These are phyloP conservation scores for Trichophyton schoenleinii DNA, from an alignment of 2,329 filamentous ascomycete genomes.

Conservation along the genomic window DNA sequence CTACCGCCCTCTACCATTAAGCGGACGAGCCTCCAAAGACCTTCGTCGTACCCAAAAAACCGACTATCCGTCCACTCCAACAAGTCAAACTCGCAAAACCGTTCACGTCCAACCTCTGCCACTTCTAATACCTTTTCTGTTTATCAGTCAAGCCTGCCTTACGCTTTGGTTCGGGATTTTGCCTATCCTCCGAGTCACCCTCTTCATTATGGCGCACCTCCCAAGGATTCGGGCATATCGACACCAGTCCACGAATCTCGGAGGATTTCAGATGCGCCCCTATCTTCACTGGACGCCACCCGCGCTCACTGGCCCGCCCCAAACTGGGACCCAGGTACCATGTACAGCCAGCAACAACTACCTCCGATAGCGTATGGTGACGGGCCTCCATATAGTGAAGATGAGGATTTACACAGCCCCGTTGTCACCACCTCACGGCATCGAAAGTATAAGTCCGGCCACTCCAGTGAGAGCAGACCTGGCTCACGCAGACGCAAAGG, in stretches of 20 bases:
- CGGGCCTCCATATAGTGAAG: constrained; percentile 86
- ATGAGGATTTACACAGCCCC: constrained; percentile 86
- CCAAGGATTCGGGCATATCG: constrained; percentile 65
- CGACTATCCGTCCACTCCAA: constrained; percentile 74
- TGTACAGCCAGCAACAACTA: constrained; percentile 55
- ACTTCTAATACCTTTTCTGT: constrained; percentile 69
- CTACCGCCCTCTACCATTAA: constrained; percentile 42
- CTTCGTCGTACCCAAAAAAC: constrained; percentile 68
- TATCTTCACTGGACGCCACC: constrained; percentile 59
- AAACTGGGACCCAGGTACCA: constrained; percentile 36
- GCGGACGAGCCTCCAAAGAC: constrained; percentile 50
- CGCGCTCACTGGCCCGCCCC: constrained; percentile 44
- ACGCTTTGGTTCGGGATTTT: constrained; percentile 90
- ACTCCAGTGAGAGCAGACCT: constrained; percentile 31
- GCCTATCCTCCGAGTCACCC: constrained; percentile 74
- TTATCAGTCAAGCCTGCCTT: constrained; percentile 73
- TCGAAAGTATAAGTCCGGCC: constrained; percentile 67
- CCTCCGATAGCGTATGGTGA: constrained; percentile 75
- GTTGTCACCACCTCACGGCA: constrained; percentile 72
- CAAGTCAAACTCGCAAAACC: constrained; percentile 44
- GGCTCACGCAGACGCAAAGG: constrained; percentile 37
- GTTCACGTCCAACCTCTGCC: constrained; percentile 69
- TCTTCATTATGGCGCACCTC: constrained; percentile 86
- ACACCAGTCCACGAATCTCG: constrained; percentile 72
- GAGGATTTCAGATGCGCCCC: constrained; percentile 69